These are phyloP conservation scores for Persicaria maculosa DNA, from an alignment of 148 eudicot species.

Conservation along the genomic window DNA sequence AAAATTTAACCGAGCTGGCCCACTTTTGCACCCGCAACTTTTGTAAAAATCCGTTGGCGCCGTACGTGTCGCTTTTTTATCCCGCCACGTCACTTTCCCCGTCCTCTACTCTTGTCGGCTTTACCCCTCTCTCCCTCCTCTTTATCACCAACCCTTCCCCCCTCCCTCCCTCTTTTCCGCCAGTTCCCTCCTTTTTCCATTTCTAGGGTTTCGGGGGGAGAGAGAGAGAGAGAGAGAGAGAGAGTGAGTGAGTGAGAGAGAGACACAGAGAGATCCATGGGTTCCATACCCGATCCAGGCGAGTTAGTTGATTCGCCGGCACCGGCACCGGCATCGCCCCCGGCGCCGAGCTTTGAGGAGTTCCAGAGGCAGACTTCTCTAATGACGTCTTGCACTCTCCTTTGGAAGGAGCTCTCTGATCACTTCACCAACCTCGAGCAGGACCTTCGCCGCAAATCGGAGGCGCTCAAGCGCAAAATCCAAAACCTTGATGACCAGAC, in stretches of 20 bases:
- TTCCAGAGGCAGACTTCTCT: slow-evolving; percentile 83
- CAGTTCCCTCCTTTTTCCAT: slow-evolving; percentile 7
- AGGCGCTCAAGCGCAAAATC: slow-evolving; percentile 51
- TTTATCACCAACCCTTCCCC: slow-evolving; percentile 6
- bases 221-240: neutral
- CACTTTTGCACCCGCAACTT: slow-evolving; percentile 1
- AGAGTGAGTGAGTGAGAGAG: neutral
- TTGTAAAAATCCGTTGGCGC: slow-evolving; percentile 4
- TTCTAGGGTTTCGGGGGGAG: neutral
- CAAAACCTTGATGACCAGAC: slow-evolving; percentile 54
- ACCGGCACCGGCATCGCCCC: slow-evolving; percentile 24
- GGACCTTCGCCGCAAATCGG: slow-evolving; percentile 50
- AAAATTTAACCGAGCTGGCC: slow-evolving; percentile 4
- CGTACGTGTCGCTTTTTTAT: slow-evolving; percentile 8
- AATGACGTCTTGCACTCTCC: slow-evolving; percentile 91
- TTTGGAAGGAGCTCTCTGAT: slow-evolving; percentile 96
- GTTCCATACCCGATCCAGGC: slow-evolving; percentile 74
- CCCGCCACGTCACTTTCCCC: slow-evolving; percentile 11
- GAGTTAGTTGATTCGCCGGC: slow-evolving; percentile 33
- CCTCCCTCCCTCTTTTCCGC: slow-evolving; percentile 9
- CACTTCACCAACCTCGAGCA: slow-evolving; percentile 77
- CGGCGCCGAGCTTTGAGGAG: slow-evolving; percentile 62
- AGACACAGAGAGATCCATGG: slow-evolving; percentile 31
- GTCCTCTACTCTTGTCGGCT: slow-evolving; percentile 9
- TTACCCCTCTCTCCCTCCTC: slow-evolving; percentile 8